Evolutionary conservation across 306 rosid species (phyloP).

Genomic region (apple (Malus domestica)): ASM211411v1 NC_041799.1:7879501-7880000

Average conservation of each 20-base stretch:
- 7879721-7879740: slow-evolving; percentile 59
- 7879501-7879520: slow-evolving; percentile 61
- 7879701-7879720: slow-evolving; percentile 57
- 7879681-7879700: slow-evolving; percentile 53
- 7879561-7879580: slow-evolving; percentile 71
- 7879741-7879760: slow-evolving; percentile 52
- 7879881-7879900: slow-evolving; percentile 31
- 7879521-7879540: slow-evolving; percentile 35
- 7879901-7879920: slow-evolving; percentile 26
- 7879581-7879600: slow-evolving; percentile 58
- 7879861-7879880: slow-evolving; percentile 44
- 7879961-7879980: slow-evolving; percentile 74
- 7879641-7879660: slow-evolving; percentile 67
- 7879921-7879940: slow-evolving; percentile 62
- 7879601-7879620: slow-evolving; percentile 71
- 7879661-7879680: slow-evolving; percentile 74
- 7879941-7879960: slow-evolving; percentile 54
- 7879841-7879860: slow-evolving; percentile 43
- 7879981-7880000: slow-evolving; percentile 58
- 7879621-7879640: slow-evolving; percentile 69
- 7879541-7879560: slow-evolving; percentile 54
- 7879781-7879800: slow-evolving; percentile 44
- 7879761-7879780: slow-evolving; percentile 54
- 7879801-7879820: slow-evolving; percentile 43
- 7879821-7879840: slow-evolving; percentile 51